Percentiles rank a stretch among this genome's conserved stretches.
Evolutionary conservation across 768 basidiomycete genomes (phyloP).

Genomic region (Erythrobasidium yunnanense): DNA sequence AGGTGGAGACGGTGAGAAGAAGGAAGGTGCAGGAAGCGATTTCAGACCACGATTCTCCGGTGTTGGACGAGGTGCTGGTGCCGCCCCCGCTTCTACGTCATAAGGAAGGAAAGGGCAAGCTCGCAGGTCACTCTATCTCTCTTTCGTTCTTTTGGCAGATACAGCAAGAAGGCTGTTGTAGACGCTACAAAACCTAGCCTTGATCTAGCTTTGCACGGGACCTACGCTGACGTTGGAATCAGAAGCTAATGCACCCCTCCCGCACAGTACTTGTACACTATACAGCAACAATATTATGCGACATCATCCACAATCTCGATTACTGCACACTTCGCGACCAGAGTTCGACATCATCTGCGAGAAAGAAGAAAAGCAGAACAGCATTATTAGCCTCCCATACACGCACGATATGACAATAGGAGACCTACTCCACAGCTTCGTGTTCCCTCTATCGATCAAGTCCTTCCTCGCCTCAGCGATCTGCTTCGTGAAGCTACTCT

Average conservation of each 20-base stretch:
- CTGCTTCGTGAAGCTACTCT: slow-evolving; percentile 51
- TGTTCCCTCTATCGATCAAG: slow-evolving; percentile 31
- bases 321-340: neutral
- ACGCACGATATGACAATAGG: too few species aligned
- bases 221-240: too few species aligned
- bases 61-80: slow-evolving; percentile 66
- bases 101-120: slow-evolving; percentile 1
- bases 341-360: slow-evolving; percentile 6
- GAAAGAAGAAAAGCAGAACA: too few species aligned
- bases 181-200: too few species aligned
- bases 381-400: too few species aligned
- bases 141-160: neutral
- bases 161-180: neutral
- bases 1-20: slow-evolving; percentile 50
- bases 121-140: neutral
- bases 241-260: neutral
- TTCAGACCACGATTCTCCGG: slow-evolving; percentile 74
- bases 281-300: neutral
- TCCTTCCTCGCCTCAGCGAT: slow-evolving; percentile 45
- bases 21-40: slow-evolving; percentile 77
- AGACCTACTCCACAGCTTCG: slow-evolving; percentile 8
- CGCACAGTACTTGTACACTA: neutral
- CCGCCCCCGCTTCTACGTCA: slow-evolving; percentile 26
- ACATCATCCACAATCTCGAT: too few species aligned
- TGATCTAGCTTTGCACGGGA: too few species aligned